A percentile compares a stretch with the other conserved stretches of the same genome.
These are phyloP conservation scores for Neonectria ditissima DNA, from an alignment of 2,329 filamentous ascomycete species.

Conservation along the genomic window DNA sequence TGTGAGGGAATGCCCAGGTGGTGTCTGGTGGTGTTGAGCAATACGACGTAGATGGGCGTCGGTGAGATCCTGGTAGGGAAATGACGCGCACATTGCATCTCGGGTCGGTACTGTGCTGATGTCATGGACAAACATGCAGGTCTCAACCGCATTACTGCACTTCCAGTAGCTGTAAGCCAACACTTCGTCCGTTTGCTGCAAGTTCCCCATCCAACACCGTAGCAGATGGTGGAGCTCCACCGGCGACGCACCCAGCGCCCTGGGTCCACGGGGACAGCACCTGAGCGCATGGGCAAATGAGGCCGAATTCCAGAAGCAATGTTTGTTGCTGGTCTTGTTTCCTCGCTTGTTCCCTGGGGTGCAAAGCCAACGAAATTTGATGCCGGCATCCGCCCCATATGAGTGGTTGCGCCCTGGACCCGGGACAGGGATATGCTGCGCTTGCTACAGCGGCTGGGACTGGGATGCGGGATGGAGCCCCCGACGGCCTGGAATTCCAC, in stretches of 20 bases:
- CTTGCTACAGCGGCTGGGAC: conserved; percentile 1
- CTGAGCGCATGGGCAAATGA: conserved; percentile 9
- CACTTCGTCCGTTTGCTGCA: background rate
- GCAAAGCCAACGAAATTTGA: conserved; percentile 19
- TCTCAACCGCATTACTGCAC: conserved; percentile 2
- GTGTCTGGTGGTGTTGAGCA: background rate
- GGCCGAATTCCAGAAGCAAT: conserved; percentile 26
- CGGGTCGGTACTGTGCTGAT: background rate
- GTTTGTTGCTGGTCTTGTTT: conserved; percentile 23
- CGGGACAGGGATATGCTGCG: conserved; percentile 11
- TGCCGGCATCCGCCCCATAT: conserved; percentile 8
- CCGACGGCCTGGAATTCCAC: conserved; percentile 12
- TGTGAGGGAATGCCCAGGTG: conserved; percentile 3
- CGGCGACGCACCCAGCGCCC: background rate
- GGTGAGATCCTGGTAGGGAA: too few relatives aligned
- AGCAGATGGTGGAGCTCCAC: background rate
- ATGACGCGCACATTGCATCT: too few relatives aligned
- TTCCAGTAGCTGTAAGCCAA: too few relatives aligned
- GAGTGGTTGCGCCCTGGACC: conserved; percentile 10
- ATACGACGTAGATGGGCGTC: too few relatives aligned
- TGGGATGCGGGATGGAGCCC: conserved; percentile 9
- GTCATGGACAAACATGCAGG: background rate
- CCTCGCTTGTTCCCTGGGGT: conserved; percentile 2
- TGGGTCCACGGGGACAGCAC: background rate
- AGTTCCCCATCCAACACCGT: background rate